Evolutionary conservation across 495 filamentous ascomycete species (phyloP).

Genomic region (Penicillium nucicola): DNA sequence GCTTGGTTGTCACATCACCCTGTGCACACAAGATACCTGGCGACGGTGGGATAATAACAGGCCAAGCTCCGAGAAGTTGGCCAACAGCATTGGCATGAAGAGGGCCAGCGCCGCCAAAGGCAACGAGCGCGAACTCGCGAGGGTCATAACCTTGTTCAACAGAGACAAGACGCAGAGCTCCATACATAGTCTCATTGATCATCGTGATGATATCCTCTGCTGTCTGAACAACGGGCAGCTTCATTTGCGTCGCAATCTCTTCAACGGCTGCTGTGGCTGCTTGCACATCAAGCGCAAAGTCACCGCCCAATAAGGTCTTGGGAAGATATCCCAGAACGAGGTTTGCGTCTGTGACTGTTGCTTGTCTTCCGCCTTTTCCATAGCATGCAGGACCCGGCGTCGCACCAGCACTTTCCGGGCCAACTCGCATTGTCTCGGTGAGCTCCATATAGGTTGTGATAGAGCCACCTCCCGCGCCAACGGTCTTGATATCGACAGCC

Average conservation of each 20-base stretch:
- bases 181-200: slow-evolving; percentile 51
- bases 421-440: slow-evolving; percentile 46
- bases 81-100: slow-evolving; percentile 48
- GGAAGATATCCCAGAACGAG: slow-evolving; percentile 48
- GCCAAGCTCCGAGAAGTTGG: slow-evolving; percentile 46
- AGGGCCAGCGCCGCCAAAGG: slow-evolving; percentile 51
- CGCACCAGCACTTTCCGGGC: slow-evolving; percentile 49
- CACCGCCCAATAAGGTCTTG: slow-evolving; percentile 41
- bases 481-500: slow-evolving; percentile 47
- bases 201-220: slow-evolving; percentile 48
- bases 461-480: slow-evolving; percentile 49
- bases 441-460: slow-evolving; percentile 44
- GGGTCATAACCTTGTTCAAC: slow-evolving; percentile 52
- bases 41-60: slow-evolving; percentile 49
- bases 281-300: slow-evolving; percentile 39
- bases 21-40: slow-evolving; percentile 50
- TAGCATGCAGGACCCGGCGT: slow-evolving; percentile 48
- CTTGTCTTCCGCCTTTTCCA: slow-evolving; percentile 40
- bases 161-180: slow-evolving; percentile 47
- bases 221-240: slow-evolving; percentile 36
- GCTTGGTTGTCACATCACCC: slow-evolving; percentile 46
- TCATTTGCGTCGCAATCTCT: slow-evolving; percentile 41
- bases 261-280: slow-evolving; percentile 37
- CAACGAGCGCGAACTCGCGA: slow-evolving; percentile 50
- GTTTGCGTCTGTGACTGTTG: slow-evolving; percentile 51